Evolutionary conservation across 2,329 filamentous ascomycete species (phyloP).

Genomic region (Apiospora sp.): DNA sequence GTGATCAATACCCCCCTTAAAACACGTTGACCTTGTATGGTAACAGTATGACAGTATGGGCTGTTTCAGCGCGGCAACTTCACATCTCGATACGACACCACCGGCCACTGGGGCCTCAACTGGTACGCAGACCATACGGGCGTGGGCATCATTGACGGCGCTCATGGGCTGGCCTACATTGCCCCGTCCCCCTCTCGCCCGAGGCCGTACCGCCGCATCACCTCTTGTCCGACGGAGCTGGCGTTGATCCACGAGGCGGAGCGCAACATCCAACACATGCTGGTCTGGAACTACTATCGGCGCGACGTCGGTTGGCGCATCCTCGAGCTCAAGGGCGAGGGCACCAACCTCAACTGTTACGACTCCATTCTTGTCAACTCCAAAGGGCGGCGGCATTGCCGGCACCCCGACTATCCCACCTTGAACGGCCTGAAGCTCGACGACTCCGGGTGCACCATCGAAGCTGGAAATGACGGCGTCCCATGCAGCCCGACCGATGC

Average conservation of each 20-base stretch:
- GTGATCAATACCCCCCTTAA: no score
- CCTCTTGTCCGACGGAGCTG: conserved; percentile 27
- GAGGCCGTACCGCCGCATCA: conserved; percentile 30
- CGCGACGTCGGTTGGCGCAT: conserved; percentile 33
- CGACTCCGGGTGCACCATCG: conserved; percentile 27
- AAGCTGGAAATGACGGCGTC: conserved; percentile 26
- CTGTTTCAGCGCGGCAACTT: conserved; percentile 30
- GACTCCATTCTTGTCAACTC: conserved; percentile 38
- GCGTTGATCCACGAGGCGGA: conserved; percentile 31
- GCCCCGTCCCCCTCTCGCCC: conserved; percentile 30
- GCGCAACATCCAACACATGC: conserved; percentile 28
- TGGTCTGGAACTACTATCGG: conserved; percentile 31
- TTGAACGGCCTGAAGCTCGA: conserved; percentile 30
- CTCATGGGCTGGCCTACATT: conserved; percentile 32
- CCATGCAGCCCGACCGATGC: conserved; percentile 25
- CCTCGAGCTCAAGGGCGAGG: conserved; percentile 31
- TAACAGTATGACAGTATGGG: conserved; percentile 27
- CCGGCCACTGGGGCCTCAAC: conserved; percentile 30
- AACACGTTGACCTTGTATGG: neutral
- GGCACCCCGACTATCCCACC: conserved; percentile 27
- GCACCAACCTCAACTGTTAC: conserved; percentile 34
- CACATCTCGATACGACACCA: conserved; percentile 30
- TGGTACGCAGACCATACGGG: conserved; percentile 33
- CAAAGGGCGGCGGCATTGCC: conserved; percentile 37
- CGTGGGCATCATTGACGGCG: conserved; percentile 25